These are phyloP conservation scores for Rhizopogon salebrosus DNA, from an alignment of 768 basidiomycete species.

Conservation along the genomic window DNA sequence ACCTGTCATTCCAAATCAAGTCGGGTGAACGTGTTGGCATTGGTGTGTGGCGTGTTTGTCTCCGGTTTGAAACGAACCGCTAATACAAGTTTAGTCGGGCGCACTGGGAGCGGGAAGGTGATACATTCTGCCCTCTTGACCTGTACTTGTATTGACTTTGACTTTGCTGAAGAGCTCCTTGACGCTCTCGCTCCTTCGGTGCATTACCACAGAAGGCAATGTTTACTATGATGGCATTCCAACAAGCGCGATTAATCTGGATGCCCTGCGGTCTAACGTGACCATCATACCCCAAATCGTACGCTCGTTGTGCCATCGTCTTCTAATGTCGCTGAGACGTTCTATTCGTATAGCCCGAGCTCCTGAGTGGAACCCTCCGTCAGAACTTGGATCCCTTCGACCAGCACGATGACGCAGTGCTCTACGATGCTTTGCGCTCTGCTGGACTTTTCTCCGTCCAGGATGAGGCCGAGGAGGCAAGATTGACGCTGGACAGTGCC, in stretches of 20 bases:
- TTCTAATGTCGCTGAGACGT: background rate
- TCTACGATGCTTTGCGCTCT: no score
- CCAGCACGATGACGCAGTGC: no score
- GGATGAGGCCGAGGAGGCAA: conserved; percentile 28
- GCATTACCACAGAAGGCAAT: conserved; percentile 47
- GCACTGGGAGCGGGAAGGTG: conserved; percentile 55
- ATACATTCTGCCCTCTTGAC: conserved; percentile 5
- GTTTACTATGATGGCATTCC: conserved; percentile 47
- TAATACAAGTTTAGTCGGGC: conserved; percentile 36
- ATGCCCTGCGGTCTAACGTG: conserved; percentile 47
- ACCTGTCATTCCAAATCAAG: no score
- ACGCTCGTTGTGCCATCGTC: conserved; percentile 11
- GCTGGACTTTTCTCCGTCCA: no score
- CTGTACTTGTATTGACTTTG: background rate
- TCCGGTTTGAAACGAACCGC: background rate
- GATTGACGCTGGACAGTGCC: conserved; percentile 38
- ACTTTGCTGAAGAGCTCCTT: conserved; percentile 33
- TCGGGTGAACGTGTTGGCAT: conserved; percentile 57
- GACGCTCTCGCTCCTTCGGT: conserved; percentile 48
- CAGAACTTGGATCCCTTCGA: no score
- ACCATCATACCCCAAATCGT: no score
- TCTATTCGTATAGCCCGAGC: conserved; percentile 32
- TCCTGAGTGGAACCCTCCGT: conserved; percentile 54
- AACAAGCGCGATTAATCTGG: conserved; percentile 44
- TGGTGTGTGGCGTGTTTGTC: conserved; percentile 27